Evolutionary conservation across 2,329 filamentous ascomycete genomes (phyloP).

Genomic region (Fusarium marasasianum): DNA sequence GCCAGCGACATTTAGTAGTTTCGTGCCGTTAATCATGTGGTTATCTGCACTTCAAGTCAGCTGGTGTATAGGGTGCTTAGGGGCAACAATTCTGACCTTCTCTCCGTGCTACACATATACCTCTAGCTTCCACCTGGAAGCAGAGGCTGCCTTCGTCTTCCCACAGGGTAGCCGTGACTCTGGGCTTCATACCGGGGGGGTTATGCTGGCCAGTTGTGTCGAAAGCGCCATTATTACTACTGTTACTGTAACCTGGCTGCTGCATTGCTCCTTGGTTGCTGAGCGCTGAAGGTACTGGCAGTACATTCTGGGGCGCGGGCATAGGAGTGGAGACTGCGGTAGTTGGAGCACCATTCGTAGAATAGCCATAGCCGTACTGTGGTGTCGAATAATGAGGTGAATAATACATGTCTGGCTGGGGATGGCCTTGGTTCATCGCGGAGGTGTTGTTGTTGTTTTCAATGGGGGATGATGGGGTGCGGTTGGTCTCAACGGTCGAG

Average conservation of each 20-base stretch:
- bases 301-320: conserved; percentile 65
- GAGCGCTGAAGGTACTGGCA: conserved; percentile 72
- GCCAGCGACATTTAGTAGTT: conserved; percentile 93
- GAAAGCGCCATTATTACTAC: conserved; percentile 63
- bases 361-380: conserved; percentile 76
- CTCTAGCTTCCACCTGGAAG: conserved; percentile 96
- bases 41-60: conserved; percentile 70
- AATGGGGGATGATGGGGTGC: conserved; percentile 6
- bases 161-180: conserved; percentile 96
- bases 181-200: conserved; percentile 93
- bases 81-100: conserved; percentile 71
- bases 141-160: conserved; percentile 98
- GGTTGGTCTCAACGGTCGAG: neutral
- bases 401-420: conserved; percentile 70
- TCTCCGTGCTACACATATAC: conserved; percentile 92
- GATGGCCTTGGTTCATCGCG: conserved; percentile 79
- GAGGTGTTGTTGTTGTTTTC: conserved; percentile 41
- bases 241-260: conserved; percentile 45
- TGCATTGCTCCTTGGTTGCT: conserved; percentile 59
- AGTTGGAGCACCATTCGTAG: conserved; percentile 71
- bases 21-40: conserved; percentile 99
- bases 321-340: conserved; percentile 77
- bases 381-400: conserved; percentile 76
- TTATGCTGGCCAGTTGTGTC: conserved; percentile 96
- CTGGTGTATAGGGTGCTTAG: neutral